Conservation (phyloP, 305 asterid species). For the Ilex paraguariensis region DNA sequence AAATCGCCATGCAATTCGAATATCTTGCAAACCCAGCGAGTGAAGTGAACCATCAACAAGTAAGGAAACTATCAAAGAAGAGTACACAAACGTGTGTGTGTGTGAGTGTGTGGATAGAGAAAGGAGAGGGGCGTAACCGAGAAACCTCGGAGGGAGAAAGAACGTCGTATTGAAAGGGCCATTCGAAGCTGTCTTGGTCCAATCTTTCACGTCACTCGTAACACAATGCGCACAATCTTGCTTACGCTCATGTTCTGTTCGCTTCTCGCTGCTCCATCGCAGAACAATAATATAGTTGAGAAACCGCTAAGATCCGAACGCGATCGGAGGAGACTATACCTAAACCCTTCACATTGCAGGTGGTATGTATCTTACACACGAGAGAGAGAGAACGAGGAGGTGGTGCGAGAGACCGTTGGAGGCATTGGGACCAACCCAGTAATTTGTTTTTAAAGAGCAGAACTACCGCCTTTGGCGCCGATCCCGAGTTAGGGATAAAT, state of each 20-base stretch:
- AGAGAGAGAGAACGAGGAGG: neutral
- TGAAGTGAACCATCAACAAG: too few species aligned
- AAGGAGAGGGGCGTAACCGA: conserved; percentile 41
- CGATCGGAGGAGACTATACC: conserved; percentile 13
- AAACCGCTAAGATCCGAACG: conserved; percentile 26
- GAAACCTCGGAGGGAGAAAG: conserved; percentile 81
- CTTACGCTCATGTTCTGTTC: conserved; percentile 27
- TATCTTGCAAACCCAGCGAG: too few species aligned
- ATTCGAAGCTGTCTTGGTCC: conserved; percentile 92
- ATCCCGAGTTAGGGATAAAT: too few species aligned
- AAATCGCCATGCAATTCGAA: too few species aligned
- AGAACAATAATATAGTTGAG: neutral
- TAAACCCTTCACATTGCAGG: neutral
- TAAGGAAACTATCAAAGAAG: too few species aligned
- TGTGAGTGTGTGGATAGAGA: too few species aligned
- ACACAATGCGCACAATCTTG: conserved; percentile 68
- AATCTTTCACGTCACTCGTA: conserved; percentile 61
- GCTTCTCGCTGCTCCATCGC: neutral
- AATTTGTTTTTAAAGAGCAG: neutral
- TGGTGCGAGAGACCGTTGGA: too few species aligned
- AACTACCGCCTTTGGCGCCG: conserved; percentile 30
- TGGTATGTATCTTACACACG: neutral
- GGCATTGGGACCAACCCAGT: too few species aligned
- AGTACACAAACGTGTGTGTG: too few species aligned
- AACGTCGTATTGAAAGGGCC: conserved; percentile 92